These are phyloP conservation scores for Bullera alba DNA, from an alignment of 768 basidiomycete species.

Conservation along the genomic window DNA sequence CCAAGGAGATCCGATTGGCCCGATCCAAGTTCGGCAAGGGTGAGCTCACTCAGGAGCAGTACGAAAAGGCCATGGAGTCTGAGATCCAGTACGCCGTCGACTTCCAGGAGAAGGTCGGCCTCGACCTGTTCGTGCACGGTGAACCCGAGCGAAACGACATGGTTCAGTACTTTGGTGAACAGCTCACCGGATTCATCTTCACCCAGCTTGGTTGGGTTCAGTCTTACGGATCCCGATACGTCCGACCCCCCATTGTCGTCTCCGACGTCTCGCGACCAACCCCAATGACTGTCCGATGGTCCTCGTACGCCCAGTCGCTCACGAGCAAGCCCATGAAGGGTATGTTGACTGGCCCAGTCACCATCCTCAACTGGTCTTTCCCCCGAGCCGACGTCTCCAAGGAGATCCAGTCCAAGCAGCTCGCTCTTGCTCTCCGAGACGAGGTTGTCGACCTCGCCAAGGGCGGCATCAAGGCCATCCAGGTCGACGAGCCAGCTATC, in stretches of 20 bases:
- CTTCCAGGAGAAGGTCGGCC: constrained; percentile 94
- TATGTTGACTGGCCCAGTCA: constrained; percentile 94
- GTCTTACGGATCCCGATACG: constrained; percentile 99
- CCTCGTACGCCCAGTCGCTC: constrained; percentile 88
- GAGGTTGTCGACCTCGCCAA: constrained; percentile 96
- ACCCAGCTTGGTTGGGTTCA: constrained; percentile 99
- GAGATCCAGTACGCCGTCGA: constrained; percentile 87
- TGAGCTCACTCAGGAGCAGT: constrained; percentile 75
- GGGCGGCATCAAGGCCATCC: constrained; percentile 93
- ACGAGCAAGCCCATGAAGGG: constrained; percentile 97
- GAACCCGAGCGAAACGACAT: constrained; percentile 99
- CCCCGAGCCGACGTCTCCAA: constrained; percentile 95
- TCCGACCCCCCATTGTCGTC: constrained; percentile 96
- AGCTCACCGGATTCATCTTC: constrained; percentile 89
- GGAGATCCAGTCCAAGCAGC: constrained; percentile 95
- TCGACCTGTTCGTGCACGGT: constrained; percentile 96
- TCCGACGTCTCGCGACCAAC: constrained; percentile 89
- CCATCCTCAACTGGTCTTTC: constrained; percentile 99
- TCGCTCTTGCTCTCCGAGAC: constrained; percentile 94
- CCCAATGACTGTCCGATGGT: constrained; percentile 96
- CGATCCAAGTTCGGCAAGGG: constrained; percentile 92
- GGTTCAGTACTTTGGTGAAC: constrained; percentile 99
- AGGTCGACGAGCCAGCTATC: constrained; percentile 99
- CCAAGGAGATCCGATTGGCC: constrained; percentile 95
- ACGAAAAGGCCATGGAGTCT: constrained; percentile 97